Conservation (phyloP, 192 early-diverging fungal genomes). For the Dispira simplex region DNA sequence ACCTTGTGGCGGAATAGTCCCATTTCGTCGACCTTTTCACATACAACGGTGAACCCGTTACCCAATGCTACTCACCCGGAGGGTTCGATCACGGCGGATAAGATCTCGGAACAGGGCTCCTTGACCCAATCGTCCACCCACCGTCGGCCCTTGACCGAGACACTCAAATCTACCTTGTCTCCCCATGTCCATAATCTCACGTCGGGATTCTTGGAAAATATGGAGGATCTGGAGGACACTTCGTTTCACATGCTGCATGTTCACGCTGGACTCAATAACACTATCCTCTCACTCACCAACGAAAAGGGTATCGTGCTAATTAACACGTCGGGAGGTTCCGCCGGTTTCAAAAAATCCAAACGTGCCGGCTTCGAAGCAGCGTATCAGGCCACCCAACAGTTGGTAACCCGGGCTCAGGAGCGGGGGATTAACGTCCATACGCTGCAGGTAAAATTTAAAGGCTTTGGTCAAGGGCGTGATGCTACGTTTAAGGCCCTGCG, state of each 20-base stretch:
- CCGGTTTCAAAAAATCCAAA: slow-evolving; percentile 77
- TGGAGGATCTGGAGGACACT: neutral
- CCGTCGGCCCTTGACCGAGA: too few relatives aligned
- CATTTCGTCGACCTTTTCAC: too few relatives aligned
- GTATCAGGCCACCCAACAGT: slow-evolving; percentile 66
- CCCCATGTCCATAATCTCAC: too few relatives aligned
- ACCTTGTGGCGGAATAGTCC: too few relatives aligned
- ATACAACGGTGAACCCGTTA: too few relatives aligned
- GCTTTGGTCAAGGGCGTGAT: slow-evolving; percentile 83
- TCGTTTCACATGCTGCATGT: slow-evolving; percentile 34
- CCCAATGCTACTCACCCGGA: too few relatives aligned
- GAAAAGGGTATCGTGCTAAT: slow-evolving; percentile 49
- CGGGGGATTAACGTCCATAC: slow-evolving; percentile 43
- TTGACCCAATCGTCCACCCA: too few relatives aligned
- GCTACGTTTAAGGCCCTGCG: slow-evolving; percentile 78
- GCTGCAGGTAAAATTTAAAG: slow-evolving; percentile 70
- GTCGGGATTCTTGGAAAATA: too few relatives aligned
- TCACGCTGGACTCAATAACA: slow-evolving; percentile 64
- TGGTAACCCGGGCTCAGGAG: slow-evolving; percentile 51
- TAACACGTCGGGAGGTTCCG: slow-evolving; percentile 61
- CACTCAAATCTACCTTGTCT: too few relatives aligned
- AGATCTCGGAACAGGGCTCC: too few relatives aligned
- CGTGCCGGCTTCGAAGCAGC: slow-evolving; percentile 83
- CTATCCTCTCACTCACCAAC: slow-evolving; percentile 66
- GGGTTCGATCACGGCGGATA: too few relatives aligned